Conservation (phyloP, 345 rosid genomes). For the Pistacia vera region DNA sequence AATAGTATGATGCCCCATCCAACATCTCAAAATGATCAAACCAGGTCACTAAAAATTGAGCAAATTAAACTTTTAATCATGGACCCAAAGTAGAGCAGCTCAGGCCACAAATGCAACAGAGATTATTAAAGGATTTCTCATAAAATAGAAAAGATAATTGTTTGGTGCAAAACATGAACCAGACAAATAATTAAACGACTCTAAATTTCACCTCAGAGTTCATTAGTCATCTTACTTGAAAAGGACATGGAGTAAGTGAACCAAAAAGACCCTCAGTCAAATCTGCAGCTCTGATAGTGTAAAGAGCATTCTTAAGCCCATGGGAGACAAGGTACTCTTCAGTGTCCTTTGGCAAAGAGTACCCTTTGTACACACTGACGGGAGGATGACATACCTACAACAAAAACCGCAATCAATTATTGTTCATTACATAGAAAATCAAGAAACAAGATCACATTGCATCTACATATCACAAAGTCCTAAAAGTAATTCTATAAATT, state of each 20-base stretch:
- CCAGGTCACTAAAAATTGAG: not conserved
- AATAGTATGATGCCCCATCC: not conserved
- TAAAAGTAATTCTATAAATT: not conserved
- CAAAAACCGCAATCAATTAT: constrained; percentile 1
- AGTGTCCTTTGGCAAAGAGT: constrained; percentile 54
- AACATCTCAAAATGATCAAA: constrained; percentile 13
- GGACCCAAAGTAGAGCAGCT: not conserved
- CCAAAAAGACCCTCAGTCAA: constrained; percentile 84
- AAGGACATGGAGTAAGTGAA: constrained; percentile 60
- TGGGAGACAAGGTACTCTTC: constrained; percentile 62
- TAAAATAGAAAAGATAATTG: not conserved
- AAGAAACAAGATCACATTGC: not conserved
- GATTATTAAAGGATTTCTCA: not conserved
- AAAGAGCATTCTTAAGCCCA: constrained; percentile 81
- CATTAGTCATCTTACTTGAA: constrained; percentile 48
- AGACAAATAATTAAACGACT: not conserved
- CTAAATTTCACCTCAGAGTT: constrained; percentile 3
- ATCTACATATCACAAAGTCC: not conserved
- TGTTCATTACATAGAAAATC: not conserved
- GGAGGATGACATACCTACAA: constrained; percentile 83
- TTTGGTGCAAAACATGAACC: not conserved
- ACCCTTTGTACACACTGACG: constrained; percentile 80
- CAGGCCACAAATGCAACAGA: not conserved
- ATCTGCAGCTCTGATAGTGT: constrained; percentile 70
- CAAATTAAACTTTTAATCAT: not conserved